Conservation (phyloP, 2,329 filamentous ascomycete species). For the Phaeosphaeriaceae sp. region DNA sequence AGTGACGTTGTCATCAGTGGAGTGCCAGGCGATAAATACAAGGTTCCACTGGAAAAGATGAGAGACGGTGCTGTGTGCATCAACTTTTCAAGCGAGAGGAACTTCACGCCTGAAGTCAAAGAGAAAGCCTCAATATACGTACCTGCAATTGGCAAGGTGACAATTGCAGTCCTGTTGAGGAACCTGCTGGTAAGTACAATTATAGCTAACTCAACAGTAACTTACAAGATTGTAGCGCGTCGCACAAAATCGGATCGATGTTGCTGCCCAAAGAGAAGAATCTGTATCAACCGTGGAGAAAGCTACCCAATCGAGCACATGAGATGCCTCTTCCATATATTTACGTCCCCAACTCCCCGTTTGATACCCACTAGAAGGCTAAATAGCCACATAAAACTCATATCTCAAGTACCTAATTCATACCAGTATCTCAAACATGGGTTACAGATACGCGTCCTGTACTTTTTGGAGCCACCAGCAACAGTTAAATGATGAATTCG, state of each 20-base stretch:
- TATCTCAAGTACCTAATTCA: not conserved
- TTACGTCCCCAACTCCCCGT: constrained; percentile 1
- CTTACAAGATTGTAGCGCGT: constrained; percentile 48
- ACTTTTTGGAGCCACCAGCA: too few species aligned
- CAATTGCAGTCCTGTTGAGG: constrained; percentile 86
- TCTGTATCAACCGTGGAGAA: constrained; percentile 28
- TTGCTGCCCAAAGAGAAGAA: constrained; percentile 30
- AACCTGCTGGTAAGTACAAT: constrained; percentile 77
- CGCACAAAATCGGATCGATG: constrained; percentile 51
- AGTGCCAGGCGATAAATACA: constrained; percentile 86
- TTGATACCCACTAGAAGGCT: constrained; percentile 40
- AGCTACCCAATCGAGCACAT: constrained; percentile 14
- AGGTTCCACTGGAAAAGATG: constrained; percentile 83
- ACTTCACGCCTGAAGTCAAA: constrained; percentile 89
- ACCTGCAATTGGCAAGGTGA: constrained; percentile 96
- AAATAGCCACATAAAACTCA: constrained; percentile 17
- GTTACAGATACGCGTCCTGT: too few species aligned
- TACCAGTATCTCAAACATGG: too few species aligned
- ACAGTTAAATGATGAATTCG: too few species aligned
- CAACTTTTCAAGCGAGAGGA: constrained; percentile 96
- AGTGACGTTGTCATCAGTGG: constrained; percentile 96
- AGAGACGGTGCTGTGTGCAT: constrained; percentile 96
- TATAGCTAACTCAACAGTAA: not conserved
- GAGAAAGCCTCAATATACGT: constrained; percentile 97
- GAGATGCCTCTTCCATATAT: not conserved